Evolutionary conservation across 176 grass and related monocot species (phyloP).

Genomic region (Leersia perrieri): DNA sequence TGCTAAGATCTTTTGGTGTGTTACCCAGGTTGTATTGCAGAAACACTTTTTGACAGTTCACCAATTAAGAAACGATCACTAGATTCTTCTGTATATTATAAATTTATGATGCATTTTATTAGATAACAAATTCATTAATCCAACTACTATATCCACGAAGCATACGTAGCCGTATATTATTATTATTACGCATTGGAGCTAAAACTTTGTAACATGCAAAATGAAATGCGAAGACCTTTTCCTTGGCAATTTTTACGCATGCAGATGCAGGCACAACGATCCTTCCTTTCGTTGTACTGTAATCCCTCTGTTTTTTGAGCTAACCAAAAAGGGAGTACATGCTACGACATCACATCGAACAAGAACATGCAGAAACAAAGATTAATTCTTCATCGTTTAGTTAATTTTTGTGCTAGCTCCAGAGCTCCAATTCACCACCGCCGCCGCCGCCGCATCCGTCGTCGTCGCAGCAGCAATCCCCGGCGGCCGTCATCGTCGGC

Average conservation of each 20-base stretch:
- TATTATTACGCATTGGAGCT: no score
- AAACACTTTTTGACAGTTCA: neutral
- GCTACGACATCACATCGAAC: neutral
- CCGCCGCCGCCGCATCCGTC: constrained; percentile 20
- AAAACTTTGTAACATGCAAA: neutral
- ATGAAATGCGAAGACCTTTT: neutral
- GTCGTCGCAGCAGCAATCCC: constrained; percentile 22
- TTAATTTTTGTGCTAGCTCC: constrained; percentile 44
- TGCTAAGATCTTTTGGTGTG: neutral
- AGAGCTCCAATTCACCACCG: constrained; percentile 38
- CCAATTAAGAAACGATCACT: neutral
- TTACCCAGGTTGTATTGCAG: neutral
- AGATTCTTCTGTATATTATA: neutral
- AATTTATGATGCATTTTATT: no score
- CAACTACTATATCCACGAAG: no score
- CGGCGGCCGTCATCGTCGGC: neutral
- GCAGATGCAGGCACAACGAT: neutral
- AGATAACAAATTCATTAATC: no score
- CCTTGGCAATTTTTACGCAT: neutral
- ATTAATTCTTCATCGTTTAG: neutral
- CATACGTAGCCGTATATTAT: no score
- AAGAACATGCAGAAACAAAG: no score
- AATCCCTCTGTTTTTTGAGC: no score
- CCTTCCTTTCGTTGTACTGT: neutral
- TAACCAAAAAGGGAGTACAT: no score